These are phyloP conservation scores for Candida nonsorbophila DNA, from an alignment of 805 yeast genomes.

Conservation along the genomic window DNA sequence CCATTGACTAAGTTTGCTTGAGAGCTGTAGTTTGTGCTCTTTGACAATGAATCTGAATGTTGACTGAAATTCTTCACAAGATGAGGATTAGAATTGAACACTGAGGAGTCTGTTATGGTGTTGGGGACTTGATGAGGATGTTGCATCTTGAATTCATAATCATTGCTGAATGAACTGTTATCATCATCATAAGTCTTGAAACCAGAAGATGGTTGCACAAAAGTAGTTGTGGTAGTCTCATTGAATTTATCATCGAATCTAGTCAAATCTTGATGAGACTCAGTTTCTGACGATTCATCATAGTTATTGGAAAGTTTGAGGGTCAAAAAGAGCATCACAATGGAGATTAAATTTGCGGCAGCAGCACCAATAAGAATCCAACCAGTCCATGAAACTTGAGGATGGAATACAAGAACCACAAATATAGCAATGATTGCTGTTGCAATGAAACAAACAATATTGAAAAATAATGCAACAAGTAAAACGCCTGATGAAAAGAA, in stretches of 20 bases:
- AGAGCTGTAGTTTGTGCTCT: slow-evolving; percentile 9
- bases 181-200: slow-evolving; percentile 8
- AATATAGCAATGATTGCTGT: slow-evolving; percentile 53
- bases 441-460: slow-evolving; percentile 47
- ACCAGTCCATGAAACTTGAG: slow-evolving; percentile 64
- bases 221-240: slow-evolving; percentile 5
- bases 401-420: slow-evolving; percentile 54
- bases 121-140: slow-evolving; percentile 2
- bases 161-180: slow-evolving; percentile 17
- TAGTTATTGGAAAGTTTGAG: slow-evolving; percentile 19
- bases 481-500: slow-evolving; percentile 16
- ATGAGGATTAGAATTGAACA: slow-evolving; percentile 28
- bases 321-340: slow-evolving; percentile 42
- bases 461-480: slow-evolving; percentile 39
- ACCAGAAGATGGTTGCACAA: slow-evolving; percentile 9
- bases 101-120: slow-evolving; percentile 15
- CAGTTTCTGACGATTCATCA: slow-evolving; percentile 12
- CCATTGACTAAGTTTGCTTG: slow-evolving; percentile 22
- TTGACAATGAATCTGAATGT: no score
- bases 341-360: slow-evolving; percentile 45
- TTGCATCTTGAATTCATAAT: slow-evolving; percentile 16
- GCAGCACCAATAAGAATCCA: slow-evolving; percentile 71
- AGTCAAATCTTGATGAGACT: slow-evolving; percentile 11
- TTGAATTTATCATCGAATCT: slow-evolving; percentile 17
- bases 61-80: slow-evolving; percentile 28